Conservation (phyloP, 805 yeast genomes). For the Yamadazyma nakazawae region DNA sequence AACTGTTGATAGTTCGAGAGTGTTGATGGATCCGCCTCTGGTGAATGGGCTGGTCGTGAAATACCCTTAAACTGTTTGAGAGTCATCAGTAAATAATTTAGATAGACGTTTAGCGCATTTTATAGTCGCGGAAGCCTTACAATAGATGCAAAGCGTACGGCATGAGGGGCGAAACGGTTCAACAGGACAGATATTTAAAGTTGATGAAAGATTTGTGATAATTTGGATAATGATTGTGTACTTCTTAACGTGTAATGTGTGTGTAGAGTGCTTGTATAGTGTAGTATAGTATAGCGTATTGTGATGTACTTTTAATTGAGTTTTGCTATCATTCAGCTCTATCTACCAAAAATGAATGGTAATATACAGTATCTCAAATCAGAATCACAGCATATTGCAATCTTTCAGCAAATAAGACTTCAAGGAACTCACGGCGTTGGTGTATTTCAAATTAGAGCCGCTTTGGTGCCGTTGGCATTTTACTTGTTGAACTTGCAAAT, state of each 20-base stretch:
- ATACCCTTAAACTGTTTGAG: conserved; percentile 3
- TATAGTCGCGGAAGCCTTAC: background rate
- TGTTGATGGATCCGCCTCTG: conserved; percentile 75
- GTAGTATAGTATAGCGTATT: no score
- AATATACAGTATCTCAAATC: no score
- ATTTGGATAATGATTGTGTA: no score
- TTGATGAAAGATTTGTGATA: no score
- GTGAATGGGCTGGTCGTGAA: conserved; percentile 14
- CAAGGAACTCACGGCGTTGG: background rate
- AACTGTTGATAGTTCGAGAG: conserved; percentile 65
- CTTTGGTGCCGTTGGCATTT: background rate
- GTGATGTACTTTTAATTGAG: no score
- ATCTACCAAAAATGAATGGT: no score
- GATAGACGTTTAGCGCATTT: background rate
- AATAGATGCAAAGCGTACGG: background rate
- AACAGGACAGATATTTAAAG: no score
- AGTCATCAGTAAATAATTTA: background rate
- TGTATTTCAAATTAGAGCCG: background rate
- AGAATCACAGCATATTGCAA: background rate
- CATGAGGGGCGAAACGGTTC: background rate
- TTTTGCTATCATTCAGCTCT: no score
- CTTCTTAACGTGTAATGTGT: no score
- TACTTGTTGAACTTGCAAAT: background rate
- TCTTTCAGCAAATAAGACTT: background rate
- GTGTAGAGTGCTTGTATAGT: no score